Conservation (phyloP, 2,329 filamentous ascomycete species). For the Fusarium nygamai region DNA sequence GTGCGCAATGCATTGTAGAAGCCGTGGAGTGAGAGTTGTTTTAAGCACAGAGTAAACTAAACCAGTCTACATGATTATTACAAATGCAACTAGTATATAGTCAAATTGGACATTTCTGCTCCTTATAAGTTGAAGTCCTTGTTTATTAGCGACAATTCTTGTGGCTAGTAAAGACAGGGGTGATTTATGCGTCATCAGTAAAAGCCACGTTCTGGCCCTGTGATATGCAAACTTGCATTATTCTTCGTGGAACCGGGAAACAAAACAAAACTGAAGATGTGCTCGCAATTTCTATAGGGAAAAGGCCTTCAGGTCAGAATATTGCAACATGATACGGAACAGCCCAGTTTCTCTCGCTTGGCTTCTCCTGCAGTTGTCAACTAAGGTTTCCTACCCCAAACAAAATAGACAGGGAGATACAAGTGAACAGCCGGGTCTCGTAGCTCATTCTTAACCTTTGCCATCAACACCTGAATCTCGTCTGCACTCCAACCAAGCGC, state of each 20-base stretch:
- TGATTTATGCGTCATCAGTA: not conserved
- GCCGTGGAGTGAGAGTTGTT: not conserved
- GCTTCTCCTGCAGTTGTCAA: fast-evolving
- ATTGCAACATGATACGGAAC: not conserved
- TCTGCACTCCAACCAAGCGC: slow-evolving; percentile 25
- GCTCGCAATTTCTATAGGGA: not conserved
- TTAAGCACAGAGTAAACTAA: not conserved
- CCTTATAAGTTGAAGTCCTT: not conserved
- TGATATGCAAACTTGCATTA: no score
- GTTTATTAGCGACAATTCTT: not conserved
- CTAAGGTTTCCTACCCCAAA: slow-evolving; percentile 23
- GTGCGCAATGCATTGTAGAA: not conserved
- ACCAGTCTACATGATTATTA: not conserved
- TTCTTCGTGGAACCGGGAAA: no score
- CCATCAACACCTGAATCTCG: slow-evolving; percentile 28
- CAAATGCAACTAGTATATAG: not conserved
- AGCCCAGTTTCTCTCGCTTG: not conserved
- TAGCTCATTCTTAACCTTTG: slow-evolving; percentile 29
- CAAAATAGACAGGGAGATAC: slow-evolving; percentile 23
- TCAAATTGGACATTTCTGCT: not conserved
- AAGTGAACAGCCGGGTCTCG: slow-evolving; percentile 21
- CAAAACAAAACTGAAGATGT: no score
- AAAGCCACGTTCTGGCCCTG: not conserved
- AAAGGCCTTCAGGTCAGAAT: not conserved
- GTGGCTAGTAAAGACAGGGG: not conserved